A percentile compares a stretch with the other conserved stretches of the same genome.
These are phyloP conservation scores for Evernia prunastri DNA, from an alignment of 495 filamentous ascomycete species.

Conservation along the genomic window DNA sequence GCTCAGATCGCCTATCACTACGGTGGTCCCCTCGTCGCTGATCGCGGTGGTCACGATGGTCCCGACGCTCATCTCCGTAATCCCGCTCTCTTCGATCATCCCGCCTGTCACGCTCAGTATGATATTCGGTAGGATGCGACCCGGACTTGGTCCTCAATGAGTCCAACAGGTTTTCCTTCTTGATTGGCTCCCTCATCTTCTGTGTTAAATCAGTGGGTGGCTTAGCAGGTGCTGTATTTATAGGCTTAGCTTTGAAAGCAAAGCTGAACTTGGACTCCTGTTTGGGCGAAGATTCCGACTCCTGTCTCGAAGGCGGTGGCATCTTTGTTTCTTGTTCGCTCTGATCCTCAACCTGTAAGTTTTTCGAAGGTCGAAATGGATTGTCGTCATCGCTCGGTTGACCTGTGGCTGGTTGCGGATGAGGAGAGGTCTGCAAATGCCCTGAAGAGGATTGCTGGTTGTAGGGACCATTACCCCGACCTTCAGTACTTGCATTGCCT, in stretches of 20 bases:
- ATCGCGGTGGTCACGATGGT: slow-evolving; percentile 32
- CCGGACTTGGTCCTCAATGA: slow-evolving; percentile 34
- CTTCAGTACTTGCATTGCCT: slow-evolving; percentile 31
- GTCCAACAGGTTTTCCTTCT: slow-evolving; percentile 25
- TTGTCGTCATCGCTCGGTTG: slow-evolving; percentile 51
- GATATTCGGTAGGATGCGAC: slow-evolving; percentile 32
- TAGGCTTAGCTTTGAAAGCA: slow-evolving; percentile 70
- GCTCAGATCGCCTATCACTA: slow-evolving; percentile 29
- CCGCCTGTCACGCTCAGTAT: slow-evolving; percentile 43
- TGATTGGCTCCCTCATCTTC: slow-evolving; percentile 56
- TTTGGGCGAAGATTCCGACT: slow-evolving; percentile 45
- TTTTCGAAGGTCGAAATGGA: slow-evolving; percentile 56
- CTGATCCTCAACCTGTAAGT: slow-evolving; percentile 58
- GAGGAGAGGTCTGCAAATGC: slow-evolving; percentile 31
- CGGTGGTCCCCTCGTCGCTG: slow-evolving; percentile 38
- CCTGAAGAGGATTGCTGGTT: slow-evolving; percentile 28
- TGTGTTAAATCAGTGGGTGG: slow-evolving; percentile 63
- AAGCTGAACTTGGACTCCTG: slow-evolving; percentile 78
- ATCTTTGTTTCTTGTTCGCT: slow-evolving; percentile 43
- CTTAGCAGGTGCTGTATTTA: slow-evolving; percentile 51
- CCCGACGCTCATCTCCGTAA: slow-evolving; percentile 32
- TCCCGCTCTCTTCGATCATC: slow-evolving; percentile 48
- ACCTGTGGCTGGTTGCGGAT: slow-evolving; percentile 23
- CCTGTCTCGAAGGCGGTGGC: slow-evolving; percentile 43
- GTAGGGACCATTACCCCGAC: slow-evolving; percentile 38